phyloP scores from a whole-genome alignment of 139 green algal genomes.

The Picochlorum sp. region DNA sequence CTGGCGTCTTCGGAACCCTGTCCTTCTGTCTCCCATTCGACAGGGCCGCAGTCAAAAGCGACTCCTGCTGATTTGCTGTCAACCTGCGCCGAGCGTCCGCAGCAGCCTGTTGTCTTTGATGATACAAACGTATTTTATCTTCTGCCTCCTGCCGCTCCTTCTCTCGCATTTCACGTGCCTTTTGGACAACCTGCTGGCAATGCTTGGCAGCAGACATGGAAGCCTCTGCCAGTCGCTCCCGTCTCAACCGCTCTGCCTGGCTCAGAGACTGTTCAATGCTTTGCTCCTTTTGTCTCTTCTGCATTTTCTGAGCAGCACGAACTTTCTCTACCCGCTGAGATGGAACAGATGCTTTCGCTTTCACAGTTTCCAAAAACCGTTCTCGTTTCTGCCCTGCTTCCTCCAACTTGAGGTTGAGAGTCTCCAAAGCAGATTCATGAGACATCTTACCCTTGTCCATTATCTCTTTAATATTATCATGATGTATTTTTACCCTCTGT shows the following conservation, averaged over 20 bases:
- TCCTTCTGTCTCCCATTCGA: neutral
- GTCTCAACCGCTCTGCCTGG: too few species aligned
- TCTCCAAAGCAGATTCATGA: neutral
- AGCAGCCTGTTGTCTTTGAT: neutral
- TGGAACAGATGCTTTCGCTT: neutral
- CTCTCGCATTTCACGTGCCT: neutral
- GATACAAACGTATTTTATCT: neutral
- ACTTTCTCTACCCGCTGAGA: neutral
- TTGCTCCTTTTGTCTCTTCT: too few species aligned
- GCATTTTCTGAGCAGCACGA: too few species aligned
- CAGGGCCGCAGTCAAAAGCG: neutral
- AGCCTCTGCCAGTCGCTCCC: neutral
- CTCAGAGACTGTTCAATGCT: too few species aligned
- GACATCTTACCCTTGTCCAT: neutral
- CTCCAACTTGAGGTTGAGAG: neutral
- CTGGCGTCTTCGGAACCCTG: neutral
- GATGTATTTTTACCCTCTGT: neutral
- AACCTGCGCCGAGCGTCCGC: neutral
- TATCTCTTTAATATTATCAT: neutral
- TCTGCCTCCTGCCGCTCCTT: neutral
- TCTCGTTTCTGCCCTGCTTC: conserved; percentile 5
- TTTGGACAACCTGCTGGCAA: neutral
- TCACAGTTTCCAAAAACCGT: neutral
- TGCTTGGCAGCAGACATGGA: neutral
- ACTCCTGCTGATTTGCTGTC: neutral